Base-by-base conservation (phyloP, 2,329 filamentous ascomycete species). In the Xylariaceae sp. region DNA sequence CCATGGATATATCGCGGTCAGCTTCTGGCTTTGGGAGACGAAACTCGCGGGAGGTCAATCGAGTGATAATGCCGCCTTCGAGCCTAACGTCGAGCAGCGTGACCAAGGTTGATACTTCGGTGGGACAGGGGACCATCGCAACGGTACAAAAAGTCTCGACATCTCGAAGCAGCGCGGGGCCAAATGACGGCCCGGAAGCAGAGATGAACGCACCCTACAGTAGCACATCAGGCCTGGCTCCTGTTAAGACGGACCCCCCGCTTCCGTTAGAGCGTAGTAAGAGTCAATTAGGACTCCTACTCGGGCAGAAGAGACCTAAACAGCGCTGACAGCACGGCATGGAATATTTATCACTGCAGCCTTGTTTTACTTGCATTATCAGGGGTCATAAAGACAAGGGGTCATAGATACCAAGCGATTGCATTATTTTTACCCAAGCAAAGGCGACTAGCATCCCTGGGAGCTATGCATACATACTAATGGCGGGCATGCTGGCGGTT, bases 281-380 rank as follows among this genome's bases (percentile, higher is more conserved):
- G 56, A 80, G 76, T 50, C 75, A 81, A 53, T 61, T 81, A 18
- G 73, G 71, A 8, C 59, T 81, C 3, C 61, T 81, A 1, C 62
- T 81, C 14, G 73, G 78, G 48, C 68, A 59, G 18, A 59, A 55
- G 36, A 58, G 54, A 44, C 15, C 47, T 23, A 53, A 49, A 13
- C 53, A 53, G 36, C 59, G 51, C 43, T 35, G 31, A 35, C 30
- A n/a, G n/a, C n/a, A n/a, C n/a, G n/a, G n/a, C n/a, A n/a, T n/a
- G n/a, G n/a, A n/a, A n/a, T n/a, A n/a, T n/a, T n/a, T n/a, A n/a
- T n/a, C n/a, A n/a, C n/a, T n/a, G n/a, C n/a, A n/a, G n/a, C n/a
- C n/a, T n/a, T n/a, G n/a, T n/a, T n/a, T n/a, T n/a, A n/a, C n/a
- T n/a, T n/a, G n/a, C n/a, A n/a, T n/a, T n/a, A n/a, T n/a, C n/a